Evolutionary conservation across 129 eudicot genomes (phyloP).

Genomic region (Artemisia argyi): DNA sequence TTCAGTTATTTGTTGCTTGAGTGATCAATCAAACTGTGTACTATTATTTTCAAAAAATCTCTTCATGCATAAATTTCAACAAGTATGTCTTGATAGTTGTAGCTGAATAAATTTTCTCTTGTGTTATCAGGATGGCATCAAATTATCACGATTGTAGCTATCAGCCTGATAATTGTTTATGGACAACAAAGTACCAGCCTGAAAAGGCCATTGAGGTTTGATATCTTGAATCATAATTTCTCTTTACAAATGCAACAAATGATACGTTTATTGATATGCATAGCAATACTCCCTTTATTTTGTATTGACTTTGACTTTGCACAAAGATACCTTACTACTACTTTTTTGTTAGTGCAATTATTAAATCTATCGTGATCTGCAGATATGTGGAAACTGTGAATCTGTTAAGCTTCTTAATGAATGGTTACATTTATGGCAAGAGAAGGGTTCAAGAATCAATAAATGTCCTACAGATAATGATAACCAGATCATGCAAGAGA

Average conservation of each 20-base stretch:
- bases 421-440: conserved; percentile 82
- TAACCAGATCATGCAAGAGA: conserved; percentile 31
- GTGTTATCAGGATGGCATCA: conserved; percentile 50
- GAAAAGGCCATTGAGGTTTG: conserved; percentile 75
- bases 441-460: conserved; percentile 51
- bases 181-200: conserved; percentile 95
- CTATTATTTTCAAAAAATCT: neutral
- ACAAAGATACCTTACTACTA: neutral
- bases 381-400: conserved; percentile 87
- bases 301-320: neutral
- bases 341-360: neutral
- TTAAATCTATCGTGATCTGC: conserved; percentile 21
- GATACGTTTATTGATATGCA: conserved; percentile 10
- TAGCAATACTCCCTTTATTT: conserved; percentile 3
- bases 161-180: conserved; percentile 68
- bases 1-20: conserved; percentile 11
- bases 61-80: neutral
- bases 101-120: conserved; percentile 3
- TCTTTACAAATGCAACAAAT: neutral
- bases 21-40: conserved; percentile 10
- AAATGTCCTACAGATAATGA: conserved; percentile 28
- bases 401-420: conserved; percentile 71
- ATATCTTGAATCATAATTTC: conserved; percentile 17
- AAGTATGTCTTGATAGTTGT: neutral
- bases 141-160: conserved; percentile 38